Percentiles rank a stretch among this genome's conserved stretches.
Conservation (phyloP, 345 rosid species). For the Aquilaria yunnanensis region DNA sequence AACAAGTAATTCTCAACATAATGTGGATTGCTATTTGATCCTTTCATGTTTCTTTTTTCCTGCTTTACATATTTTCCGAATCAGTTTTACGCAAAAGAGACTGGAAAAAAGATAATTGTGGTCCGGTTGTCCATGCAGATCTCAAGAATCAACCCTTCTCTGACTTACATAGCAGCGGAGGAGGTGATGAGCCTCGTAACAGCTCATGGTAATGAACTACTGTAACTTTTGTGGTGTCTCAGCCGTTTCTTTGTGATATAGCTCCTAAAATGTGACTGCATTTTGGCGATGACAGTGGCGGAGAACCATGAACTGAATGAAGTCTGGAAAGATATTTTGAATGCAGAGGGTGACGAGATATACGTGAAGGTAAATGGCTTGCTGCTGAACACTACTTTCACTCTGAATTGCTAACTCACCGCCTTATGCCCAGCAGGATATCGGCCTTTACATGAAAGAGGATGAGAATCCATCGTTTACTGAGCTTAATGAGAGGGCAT, state of each 20-base stretch:
- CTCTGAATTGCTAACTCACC: neutral
- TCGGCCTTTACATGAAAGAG: conserved; percentile 66
- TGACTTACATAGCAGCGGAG: conserved; percentile 86
- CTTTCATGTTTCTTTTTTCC: no score
- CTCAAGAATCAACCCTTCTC: conserved; percentile 70
- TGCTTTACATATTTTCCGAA: no score
- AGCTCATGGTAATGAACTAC: conserved; percentile 70
- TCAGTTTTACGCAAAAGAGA: no score
- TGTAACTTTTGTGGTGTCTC: conserved; percentile 1
- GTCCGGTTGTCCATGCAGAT: conserved; percentile 42
- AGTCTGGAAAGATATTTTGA: conserved; percentile 91
- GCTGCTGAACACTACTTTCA: neutral
- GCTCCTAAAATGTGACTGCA: conserved; percentile 6
- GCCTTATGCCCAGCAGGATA: conserved; percentile 42
- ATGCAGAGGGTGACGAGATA: conserved; percentile 96
- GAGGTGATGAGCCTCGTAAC: conserved; percentile 98
- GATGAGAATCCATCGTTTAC: conserved; percentile 82
- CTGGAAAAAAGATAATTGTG: no score
- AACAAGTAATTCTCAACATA: conserved; percentile 47
- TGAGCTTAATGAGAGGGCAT: conserved; percentile 78
- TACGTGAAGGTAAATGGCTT: conserved; percentile 61
- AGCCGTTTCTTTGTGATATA: neutral
- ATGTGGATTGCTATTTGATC: no score
- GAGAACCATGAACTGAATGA: conserved; percentile 78
- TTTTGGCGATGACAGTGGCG: conserved; percentile 46